These are phyloP conservation scores for Pseudoneurospora amorphoporcata DNA, from an alignment of 495 filamentous ascomycete genomes.

Conservation along the genomic window DNA sequence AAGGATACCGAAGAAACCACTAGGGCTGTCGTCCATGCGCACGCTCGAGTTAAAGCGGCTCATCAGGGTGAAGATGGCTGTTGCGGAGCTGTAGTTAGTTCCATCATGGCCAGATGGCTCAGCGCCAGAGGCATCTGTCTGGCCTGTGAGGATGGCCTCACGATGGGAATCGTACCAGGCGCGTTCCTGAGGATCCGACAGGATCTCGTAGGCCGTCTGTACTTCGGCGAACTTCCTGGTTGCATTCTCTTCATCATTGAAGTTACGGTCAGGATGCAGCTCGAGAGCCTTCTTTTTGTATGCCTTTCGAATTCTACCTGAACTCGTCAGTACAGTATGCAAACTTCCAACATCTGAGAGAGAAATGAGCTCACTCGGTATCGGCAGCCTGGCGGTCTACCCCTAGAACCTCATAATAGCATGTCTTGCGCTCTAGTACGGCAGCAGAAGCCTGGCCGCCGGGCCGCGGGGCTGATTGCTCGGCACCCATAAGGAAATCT, in stretches of 20 bases:
- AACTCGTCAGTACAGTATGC: slow-evolving; percentile 2
- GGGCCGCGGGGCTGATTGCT: slow-evolving; percentile 52
- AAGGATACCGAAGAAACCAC: slow-evolving; percentile 75
- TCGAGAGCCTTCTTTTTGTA: slow-evolving; percentile 87
- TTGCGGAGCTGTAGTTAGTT: slow-evolving; percentile 60
- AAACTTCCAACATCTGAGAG: background rate
- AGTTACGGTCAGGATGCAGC: slow-evolving; percentile 91
- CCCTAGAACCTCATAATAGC: slow-evolving; percentile 85
- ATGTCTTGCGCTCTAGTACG: slow-evolving; percentile 46
- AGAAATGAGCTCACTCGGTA: slow-evolving; percentile 58
- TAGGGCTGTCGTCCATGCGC: slow-evolving; percentile 62
- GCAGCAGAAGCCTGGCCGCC: slow-evolving; percentile 9
- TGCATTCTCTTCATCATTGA: slow-evolving; percentile 69
- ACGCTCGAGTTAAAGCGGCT: slow-evolving; percentile 65
- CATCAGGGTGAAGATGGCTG: slow-evolving; percentile 64
- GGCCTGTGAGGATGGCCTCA: slow-evolving; percentile 63
- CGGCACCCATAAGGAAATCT: slow-evolving; percentile 57
- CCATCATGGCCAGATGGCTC: slow-evolving; percentile 49
- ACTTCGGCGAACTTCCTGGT: slow-evolving; percentile 83
- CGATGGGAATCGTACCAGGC: slow-evolving; percentile 97
- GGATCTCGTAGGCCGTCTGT: slow-evolving; percentile 85
- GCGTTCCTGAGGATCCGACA: slow-evolving; percentile 90
- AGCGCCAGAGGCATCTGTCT: slow-evolving; percentile 35
- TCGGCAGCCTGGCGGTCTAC: slow-evolving; percentile 61
- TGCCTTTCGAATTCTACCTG: slow-evolving; percentile 74